Evolutionary conservation across 495 filamentous ascomycete genomes (phyloP).

Genomic region (Penicillium simplicissimum): DNA sequence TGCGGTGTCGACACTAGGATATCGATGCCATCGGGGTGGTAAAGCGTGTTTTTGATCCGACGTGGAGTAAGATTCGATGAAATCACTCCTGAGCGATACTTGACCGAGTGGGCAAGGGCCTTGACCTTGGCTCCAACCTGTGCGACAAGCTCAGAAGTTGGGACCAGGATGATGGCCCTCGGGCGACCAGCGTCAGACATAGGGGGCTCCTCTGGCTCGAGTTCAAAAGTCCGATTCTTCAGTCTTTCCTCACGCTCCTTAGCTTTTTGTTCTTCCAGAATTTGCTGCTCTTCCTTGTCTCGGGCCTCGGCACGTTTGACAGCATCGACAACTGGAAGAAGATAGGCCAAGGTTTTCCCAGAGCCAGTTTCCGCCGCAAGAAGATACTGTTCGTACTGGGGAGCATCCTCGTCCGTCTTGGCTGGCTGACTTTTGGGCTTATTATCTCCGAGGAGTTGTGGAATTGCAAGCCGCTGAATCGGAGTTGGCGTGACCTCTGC

Average conservation of each 20-base stretch:
- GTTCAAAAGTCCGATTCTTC: conserved; percentile 49
- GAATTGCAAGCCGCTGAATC: conserved; percentile 85
- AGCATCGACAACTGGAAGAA: conserved; percentile 77
- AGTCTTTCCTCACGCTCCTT: conserved; percentile 49
- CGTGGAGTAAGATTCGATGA: conserved; percentile 71
- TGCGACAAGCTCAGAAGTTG: conserved; percentile 88
- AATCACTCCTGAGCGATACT: conserved; percentile 77
- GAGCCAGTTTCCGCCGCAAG: conserved; percentile 96
- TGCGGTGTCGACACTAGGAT: conserved; percentile 86
- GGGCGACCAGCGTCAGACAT: conserved; percentile 72
- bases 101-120: conserved; percentile 73
- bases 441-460: conserved; percentile 61
- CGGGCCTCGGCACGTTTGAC: conserved; percentile 74
- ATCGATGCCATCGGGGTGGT: conserved; percentile 79
- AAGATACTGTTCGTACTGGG: conserved; percentile 70
- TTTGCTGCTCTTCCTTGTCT: conserved; percentile 56
- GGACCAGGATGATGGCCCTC: conserved; percentile 83
- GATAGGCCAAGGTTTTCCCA: conserved; percentile 92
- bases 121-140: conserved; percentile 83
- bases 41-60: conserved; percentile 85
- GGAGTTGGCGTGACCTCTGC: conserved; percentile 76
- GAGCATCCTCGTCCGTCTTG: conserved; percentile 30
- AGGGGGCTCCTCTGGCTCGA: conserved; percentile 56
- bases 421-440: conserved; percentile 29
- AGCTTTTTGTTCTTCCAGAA: conserved; percentile 50